Evolutionary conservation across 1,284 basidiomycete genomes (phyloP).

Genomic region (Quambalaria eucalypti): DNA sequence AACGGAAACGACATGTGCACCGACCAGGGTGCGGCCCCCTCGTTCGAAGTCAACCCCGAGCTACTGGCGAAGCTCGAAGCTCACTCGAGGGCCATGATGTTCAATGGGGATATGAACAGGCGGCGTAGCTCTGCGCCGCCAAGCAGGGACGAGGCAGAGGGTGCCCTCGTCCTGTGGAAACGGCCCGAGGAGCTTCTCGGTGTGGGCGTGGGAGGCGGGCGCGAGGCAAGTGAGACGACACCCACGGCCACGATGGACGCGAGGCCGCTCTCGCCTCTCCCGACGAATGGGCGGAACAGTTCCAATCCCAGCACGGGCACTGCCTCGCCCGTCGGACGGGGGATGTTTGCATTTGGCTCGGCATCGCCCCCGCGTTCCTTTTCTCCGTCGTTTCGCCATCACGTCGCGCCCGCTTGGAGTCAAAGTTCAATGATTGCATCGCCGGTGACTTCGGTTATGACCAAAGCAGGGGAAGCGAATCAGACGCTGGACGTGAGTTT

Average conservation of each 20-base stretch:
- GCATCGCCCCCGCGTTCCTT: background rate
- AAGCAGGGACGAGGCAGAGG: background rate
- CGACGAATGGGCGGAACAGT: background rate
- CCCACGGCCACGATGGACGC: background rate
- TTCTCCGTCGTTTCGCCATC: no score
- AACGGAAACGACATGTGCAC: background rate
- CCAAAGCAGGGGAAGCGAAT: no score
- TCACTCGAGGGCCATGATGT: background rate
- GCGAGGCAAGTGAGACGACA: no score
- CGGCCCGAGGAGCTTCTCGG: background rate
- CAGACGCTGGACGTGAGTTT: no score
- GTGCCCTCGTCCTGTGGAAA: background rate
- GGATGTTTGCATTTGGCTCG: background rate
- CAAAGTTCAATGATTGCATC: no score
- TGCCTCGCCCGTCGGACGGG: no score
- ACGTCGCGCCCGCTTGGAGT: no score
- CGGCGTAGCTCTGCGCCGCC: no score
- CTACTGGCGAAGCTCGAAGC: conserved; percentile 1
- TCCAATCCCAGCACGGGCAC: no score
- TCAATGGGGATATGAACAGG: background rate
- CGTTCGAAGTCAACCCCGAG: background rate
- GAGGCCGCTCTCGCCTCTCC: background rate
- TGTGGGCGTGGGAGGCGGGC: no score
- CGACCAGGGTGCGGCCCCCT: background rate
- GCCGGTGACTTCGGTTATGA: no score